Base-by-base conservation (phyloP, 1,284 basidiomycete species). In the Mycena citricolor region DNA sequence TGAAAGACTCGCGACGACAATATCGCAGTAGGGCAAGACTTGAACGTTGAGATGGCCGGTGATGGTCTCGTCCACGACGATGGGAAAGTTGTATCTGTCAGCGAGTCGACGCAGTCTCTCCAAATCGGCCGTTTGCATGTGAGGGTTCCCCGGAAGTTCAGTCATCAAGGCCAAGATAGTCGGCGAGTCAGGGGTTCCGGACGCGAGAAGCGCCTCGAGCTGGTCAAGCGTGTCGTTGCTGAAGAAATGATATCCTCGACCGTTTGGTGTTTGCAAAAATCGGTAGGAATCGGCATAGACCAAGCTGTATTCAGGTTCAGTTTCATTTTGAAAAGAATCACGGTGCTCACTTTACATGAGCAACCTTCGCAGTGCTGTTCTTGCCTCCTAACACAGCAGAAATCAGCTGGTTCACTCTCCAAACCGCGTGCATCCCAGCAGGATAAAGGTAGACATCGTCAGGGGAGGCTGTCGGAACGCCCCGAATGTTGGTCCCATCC, bases 201-300 rank as follows among this genome's bases (percentile, higher is more conserved):
- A 39, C 16, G 44, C n/a, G n/a, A n/a, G n/a, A 10, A 36, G 34
- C 22, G 21, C 34, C 5, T 36, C 34, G 13, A 36, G 17, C 17
- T 36, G 20, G 10, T 8, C 34, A 22, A 22, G n/a, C n/a, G n/a
- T 66, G 1, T 94, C 95, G 49, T 80, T 71, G 2, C 94, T 94
- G 49, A 90, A 79, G 70, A 97, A 97, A 62, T 91, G 76, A 55
- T 86, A 92, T 1, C 95, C 95, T 1, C 90, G 89, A 1, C 95
- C 95, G 91, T 92, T 42, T 8, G 44, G 13, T 64, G 98, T 97
- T 53, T 94, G 74, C 4, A 99, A 71, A 33, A 97, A 82, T 66
- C 98, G 98, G 50, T 97, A 78, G 13, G 95, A 98, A 64, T 98
- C 95, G 8, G 84, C 90, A 64, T 98, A 99, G 0, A 94, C 90